These are phyloP conservation scores for Chamaenerion angustifolium DNA, from an alignment of 345 rosid species.

Conservation along the genomic window DNA sequence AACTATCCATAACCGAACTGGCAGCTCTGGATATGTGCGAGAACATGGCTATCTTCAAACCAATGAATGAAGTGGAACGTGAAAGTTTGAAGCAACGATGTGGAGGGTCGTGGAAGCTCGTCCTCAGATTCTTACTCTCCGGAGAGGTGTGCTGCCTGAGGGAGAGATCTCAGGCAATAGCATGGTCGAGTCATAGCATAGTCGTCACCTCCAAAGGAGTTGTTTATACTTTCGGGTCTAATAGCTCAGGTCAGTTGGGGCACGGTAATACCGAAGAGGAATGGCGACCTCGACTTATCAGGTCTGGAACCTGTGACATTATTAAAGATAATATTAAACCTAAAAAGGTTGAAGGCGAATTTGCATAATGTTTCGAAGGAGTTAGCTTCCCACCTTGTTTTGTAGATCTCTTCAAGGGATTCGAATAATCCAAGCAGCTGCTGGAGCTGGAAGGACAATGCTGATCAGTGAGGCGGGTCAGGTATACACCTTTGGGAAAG, in stretches of 20 bases:
- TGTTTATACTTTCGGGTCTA: slow-evolving; percentile 80
- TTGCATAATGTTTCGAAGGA: background rate
- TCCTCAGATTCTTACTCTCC: slow-evolving; percentile 64
- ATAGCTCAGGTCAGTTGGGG: slow-evolving; percentile 84
- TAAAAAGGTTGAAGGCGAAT: too few relatives aligned
- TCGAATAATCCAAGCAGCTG: slow-evolving; percentile 86
- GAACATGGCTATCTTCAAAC: slow-evolving; percentile 65
- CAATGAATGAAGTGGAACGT: slow-evolving; percentile 54
- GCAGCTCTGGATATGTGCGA: slow-evolving; percentile 95
- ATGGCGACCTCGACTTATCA: slow-evolving; percentile 71
- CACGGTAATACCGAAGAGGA: slow-evolving; percentile 77
- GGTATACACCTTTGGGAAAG: slow-evolving; percentile 80
- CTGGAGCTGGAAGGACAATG: slow-evolving; percentile 81
- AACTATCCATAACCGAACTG: slow-evolving; percentile 73
- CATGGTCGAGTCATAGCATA: slow-evolving; percentile 94
- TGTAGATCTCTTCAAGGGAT: slow-evolving; percentile 88
- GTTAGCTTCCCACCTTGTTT: slow-evolving; percentile 43
- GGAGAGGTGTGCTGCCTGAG: slow-evolving; percentile 81
- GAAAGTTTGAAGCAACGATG: slow-evolving; percentile 56
- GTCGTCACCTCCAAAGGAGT: slow-evolving; percentile 61
- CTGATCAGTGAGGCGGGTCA: slow-evolving; percentile 83
- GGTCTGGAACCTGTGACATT: slow-evolving; percentile 34
- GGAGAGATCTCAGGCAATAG: slow-evolving; percentile 87
- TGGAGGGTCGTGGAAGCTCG: slow-evolving; percentile 93
- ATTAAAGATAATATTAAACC: too few relatives aligned